Evolutionary conservation across 371 early-diverging fungal species (phyloP).

Genomic region (Syncephalastrum racemosum): DNA sequence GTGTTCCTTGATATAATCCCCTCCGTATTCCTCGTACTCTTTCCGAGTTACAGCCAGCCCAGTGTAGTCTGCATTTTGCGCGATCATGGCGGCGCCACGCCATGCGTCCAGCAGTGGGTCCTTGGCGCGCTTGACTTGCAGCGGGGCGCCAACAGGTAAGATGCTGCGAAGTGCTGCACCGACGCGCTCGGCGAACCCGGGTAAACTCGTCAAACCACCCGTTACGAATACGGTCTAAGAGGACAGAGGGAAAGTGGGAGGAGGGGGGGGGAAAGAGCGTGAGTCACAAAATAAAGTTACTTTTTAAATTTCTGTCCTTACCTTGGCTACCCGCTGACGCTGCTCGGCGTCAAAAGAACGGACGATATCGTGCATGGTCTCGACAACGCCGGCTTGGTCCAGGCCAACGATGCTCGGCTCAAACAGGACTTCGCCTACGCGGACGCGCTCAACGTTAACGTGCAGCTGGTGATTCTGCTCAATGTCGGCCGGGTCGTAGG

Average conservation of each 20-base stretch:
- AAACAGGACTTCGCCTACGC: slow-evolving; percentile 87
- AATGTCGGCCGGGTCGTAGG: slow-evolving; percentile 66
- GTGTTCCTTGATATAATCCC: slow-evolving; percentile 84
- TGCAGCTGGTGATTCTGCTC: slow-evolving; percentile 78
- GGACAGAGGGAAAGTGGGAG: not conserved
- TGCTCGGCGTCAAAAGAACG: slow-evolving; percentile 53
- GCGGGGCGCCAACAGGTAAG: slow-evolving; percentile 58
- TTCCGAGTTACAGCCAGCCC: slow-evolving; percentile 57
- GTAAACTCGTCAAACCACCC: slow-evolving; percentile 70
- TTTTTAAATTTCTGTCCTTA: slow-evolving; percentile 19
- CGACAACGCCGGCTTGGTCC: slow-evolving; percentile 85
- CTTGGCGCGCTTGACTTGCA: slow-evolving; percentile 63
- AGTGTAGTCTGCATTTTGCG: slow-evolving; percentile 29
- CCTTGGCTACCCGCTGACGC: slow-evolving; percentile 49
- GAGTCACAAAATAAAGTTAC: no score
- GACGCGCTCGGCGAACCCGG: slow-evolving; percentile 67
- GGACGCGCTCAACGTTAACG: slow-evolving; percentile 83
- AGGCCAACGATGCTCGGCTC: slow-evolving; percentile 85
- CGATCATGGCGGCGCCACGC: slow-evolving; percentile 77
- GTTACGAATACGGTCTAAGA: slow-evolving; percentile 74
- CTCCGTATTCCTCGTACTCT: slow-evolving; percentile 83
- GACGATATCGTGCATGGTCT: slow-evolving; percentile 71
- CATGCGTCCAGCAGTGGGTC: slow-evolving; percentile 83
- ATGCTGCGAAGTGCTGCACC: slow-evolving; percentile 58
- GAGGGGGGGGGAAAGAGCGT: no score